Conservation (phyloP, 1,284 basidiomycete genomes). For the Trametes pubescens region DNA sequence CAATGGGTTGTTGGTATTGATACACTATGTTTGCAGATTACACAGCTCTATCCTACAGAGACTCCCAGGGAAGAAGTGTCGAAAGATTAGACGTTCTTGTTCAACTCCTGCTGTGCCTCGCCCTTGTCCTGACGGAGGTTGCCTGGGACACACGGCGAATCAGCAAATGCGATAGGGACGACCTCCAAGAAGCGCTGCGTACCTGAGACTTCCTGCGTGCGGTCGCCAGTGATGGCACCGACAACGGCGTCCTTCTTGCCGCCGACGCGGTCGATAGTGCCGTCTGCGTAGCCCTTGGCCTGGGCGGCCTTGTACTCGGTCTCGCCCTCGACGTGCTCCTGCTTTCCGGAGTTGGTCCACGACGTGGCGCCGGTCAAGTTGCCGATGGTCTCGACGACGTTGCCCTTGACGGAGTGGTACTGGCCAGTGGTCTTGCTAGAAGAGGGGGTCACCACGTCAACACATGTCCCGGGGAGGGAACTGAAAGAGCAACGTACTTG, state of each 20-base stretch:
- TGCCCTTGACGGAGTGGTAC: constrained; percentile 68
- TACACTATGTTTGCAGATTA: constrained; percentile 4
- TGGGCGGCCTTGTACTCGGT: constrained; percentile 64
- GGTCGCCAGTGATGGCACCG: constrained; percentile 73
- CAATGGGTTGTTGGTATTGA: not conserved
- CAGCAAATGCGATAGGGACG: not conserved
- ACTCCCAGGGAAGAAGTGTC: not conserved
- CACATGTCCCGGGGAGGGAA: not conserved
- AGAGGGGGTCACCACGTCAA: not conserved
- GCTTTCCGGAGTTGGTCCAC: constrained; percentile 66
- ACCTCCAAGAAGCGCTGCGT: constrained; percentile 31
- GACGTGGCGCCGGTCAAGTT: constrained; percentile 54
- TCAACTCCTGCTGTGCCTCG: constrained; percentile 58
- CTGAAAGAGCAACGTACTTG: constrained; percentile 18
- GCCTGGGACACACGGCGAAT: constrained; percentile 43
- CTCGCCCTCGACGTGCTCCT: constrained; percentile 75
- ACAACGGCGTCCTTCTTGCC: constrained; percentile 76
- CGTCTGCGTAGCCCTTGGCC: constrained; percentile 64
- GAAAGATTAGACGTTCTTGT: constrained; percentile 37
- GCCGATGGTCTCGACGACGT: constrained; percentile 63
- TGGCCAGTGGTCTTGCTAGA: constrained; percentile 70
- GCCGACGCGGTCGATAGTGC: constrained; percentile 60
- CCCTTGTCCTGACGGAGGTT: constrained; percentile 68
- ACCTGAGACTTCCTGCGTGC: constrained; percentile 65
- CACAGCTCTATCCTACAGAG: not conserved